Percentiles rank a stretch among this genome's conserved stretches.
These are phyloP conservation scores for Chrysoporthe puriensis DNA, from an alignment of 2,329 filamentous ascomycete genomes.

Conservation along the genomic window DNA sequence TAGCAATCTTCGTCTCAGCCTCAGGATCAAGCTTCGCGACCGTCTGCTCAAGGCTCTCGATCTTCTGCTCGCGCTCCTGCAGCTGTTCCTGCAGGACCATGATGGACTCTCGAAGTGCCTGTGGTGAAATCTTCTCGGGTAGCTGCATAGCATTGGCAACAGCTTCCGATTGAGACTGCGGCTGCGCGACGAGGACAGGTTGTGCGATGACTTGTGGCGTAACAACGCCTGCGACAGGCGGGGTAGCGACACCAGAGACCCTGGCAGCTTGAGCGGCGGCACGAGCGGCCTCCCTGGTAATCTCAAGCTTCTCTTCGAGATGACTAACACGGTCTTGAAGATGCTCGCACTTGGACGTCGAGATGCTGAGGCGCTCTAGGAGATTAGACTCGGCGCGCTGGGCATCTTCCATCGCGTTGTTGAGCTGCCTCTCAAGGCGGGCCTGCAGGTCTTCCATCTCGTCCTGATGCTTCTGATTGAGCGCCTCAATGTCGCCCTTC, in stretches of 20 bases:
- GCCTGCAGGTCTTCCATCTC: slow-evolving; percentile 75
- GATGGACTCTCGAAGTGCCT: slow-evolving; percentile 93
- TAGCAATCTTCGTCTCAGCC: slow-evolving; percentile 79
- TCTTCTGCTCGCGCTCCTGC: slow-evolving; percentile 87
- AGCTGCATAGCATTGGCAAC: slow-evolving; percentile 51
- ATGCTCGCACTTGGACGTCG: slow-evolving; percentile 82
- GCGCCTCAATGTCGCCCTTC: slow-evolving; percentile 55
- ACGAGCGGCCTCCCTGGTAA: slow-evolving; percentile 83
- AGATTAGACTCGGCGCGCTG: slow-evolving; percentile 79
- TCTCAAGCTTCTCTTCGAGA: slow-evolving; percentile 87
- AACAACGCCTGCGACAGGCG: slow-evolving; percentile 41
- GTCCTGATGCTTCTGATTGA: slow-evolving; percentile 64
- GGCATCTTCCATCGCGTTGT: slow-evolving; percentile 78
- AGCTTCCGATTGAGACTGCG: slow-evolving; percentile 41
- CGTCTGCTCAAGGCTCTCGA: slow-evolving; percentile 82
- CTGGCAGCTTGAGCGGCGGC: slow-evolving; percentile 80
- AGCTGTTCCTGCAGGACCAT: slow-evolving; percentile 95
- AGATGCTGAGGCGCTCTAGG: slow-evolving; percentile 78
- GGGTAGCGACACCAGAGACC: slow-evolving; percentile 44
- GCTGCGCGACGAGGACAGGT: slow-evolving; percentile 31
- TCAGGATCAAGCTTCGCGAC: slow-evolving; percentile 74
- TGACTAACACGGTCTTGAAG: slow-evolving; percentile 83
- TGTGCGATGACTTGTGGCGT: slow-evolving; percentile 30
- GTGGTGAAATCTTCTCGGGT: slow-evolving; percentile 88
- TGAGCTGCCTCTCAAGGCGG: slow-evolving; percentile 74